A percentile compares a stretch with the other conserved stretches of the same genome.
Conservation (phyloP, 2,329 filamentous ascomycete genomes). For the Zymoseptoria tritici region DNA sequence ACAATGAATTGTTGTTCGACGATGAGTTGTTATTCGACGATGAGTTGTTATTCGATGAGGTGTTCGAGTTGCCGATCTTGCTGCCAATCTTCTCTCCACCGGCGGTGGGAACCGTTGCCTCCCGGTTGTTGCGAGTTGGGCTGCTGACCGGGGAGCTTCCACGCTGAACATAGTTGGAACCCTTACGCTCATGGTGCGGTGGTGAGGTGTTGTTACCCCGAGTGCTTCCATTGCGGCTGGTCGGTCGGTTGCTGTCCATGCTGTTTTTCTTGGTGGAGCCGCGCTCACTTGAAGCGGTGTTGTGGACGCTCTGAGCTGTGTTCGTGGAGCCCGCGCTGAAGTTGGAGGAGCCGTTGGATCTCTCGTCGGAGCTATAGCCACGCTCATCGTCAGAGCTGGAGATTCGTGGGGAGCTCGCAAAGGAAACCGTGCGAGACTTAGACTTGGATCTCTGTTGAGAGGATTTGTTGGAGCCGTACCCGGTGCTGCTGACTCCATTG, state of each 20-base stretch:
- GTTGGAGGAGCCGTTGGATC: conserved; percentile 1
- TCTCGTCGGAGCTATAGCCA: conserved; percentile 8
- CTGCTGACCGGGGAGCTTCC: conserved; percentile 2
- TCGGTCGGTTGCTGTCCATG: conserved; percentile 1
- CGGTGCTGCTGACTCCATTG: conserved; percentile 15
- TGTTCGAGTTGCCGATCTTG: neutral
- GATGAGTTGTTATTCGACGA: conserved; percentile 1
- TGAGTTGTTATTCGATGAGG: conserved; percentile 2
- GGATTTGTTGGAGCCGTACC: conserved; percentile 12
- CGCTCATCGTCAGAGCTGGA: conserved; percentile 14
- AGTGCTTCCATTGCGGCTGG: neutral
- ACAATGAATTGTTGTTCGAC: conserved; percentile 3
- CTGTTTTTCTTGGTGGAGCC: conserved; percentile 10
- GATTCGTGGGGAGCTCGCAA: conserved; percentile 8
- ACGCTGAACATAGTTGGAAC: neutral
- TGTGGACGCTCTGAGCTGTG: neutral
- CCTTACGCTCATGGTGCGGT: conserved; percentile 2
- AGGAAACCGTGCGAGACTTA: conserved; percentile 9
- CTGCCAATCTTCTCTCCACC: neutral
- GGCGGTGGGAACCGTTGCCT: neutral
- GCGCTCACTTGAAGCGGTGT: conserved; percentile 5
- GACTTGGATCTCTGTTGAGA: conserved; percentile 8
- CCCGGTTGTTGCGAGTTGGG: conserved; percentile 2
- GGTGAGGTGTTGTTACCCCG: neutral
- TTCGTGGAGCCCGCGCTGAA: neutral